Base-by-base conservation (phyloP, 352 stramenopile genomes). In the Albugo laibachii region DNA sequence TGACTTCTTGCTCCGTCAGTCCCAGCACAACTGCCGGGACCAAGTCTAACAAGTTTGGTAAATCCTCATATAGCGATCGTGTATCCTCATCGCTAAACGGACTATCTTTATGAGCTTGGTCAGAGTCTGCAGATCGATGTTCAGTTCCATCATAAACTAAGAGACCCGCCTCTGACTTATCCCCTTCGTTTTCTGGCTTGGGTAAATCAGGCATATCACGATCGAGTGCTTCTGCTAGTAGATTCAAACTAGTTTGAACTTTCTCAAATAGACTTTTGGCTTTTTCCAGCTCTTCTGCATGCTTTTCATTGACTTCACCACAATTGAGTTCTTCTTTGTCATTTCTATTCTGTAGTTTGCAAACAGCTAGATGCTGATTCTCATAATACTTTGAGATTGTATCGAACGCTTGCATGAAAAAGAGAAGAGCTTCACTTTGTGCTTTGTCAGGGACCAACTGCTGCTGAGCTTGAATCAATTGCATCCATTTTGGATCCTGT, bases 41-140 rank as follows among this genome's bases (percentile, higher is more conserved):
- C 3, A 94, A 80, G 38, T 92, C 85, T 10, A 98, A 65, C 24
- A 98, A 63, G 58, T 98, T 87, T 12, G 94, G 93, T 47, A 98
- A 58, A 60, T 98, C 92, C 61, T 95, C 86, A 57, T 98, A 98
- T 69, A 98, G 98, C 5, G 73, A 78, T 2, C 89, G 78, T 34
- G 84, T 97, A 46, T 97, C 91, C 59, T 97, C 89, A 52, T 97
- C 92, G 53, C 97, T 92, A 52, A 97, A 98, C 1, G 92, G 83
- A n/a, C 69, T 69, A 16, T 74, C 72, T 48, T 82, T 58, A 86
- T 72, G 46, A 79, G 62, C 11, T 69, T 56, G 44, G 16, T 24
- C 8, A 83, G 78, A 31, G 61, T 65, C 54, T 43, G 38, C 38
- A 0, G 59, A 52, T 48, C 62, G 67, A 69, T 87, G 73, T 40